Base-by-base conservation (phyloP, 2,329 filamentous ascomycete genomes). In the Ceratocystis ficicola region DNA sequence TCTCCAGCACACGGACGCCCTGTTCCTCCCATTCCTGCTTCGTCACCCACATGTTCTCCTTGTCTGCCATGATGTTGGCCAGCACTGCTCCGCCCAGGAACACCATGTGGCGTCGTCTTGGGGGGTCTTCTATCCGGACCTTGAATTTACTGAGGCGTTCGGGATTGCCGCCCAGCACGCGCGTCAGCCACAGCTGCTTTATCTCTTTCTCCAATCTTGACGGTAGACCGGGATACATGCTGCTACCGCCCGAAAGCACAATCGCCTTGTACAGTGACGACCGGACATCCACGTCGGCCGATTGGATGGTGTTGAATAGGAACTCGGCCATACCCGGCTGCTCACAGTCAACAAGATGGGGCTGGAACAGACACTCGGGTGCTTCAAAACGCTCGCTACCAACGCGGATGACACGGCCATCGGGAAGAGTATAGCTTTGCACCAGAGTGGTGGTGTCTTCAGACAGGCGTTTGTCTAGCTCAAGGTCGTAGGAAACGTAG, bases 11-110 rank as follows among this genome's bases (percentile, higher is more conserved):
- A 67, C 88, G 83, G 46, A 88, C 75, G 48, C 94, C 94, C 75
- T 96, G 88, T 78, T 99, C 94, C 73, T 94, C 84, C 94, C 94
- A 99, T 77, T 99, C 94, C 73, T 89, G 83, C 81, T 96, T 96
- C 71, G 88, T 89, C 73, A 99, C 92, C 94, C 94, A 99, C 94
- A 97, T 97, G 75, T 87, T 89, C 76, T 96, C 90, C 79, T 96
- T 97, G 78, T 97, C 92, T 59, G 94, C 92, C 88, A 99, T 97
- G 76, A 99, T 95, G 75, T 97, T 97, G 71, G 94, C 94, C 72
- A 99, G 80, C 69, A 99, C 94, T 30, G 94, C 94, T 71, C 94
- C 94, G 67, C 94, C 94, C 66, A 99, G 78, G 82, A 99, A 97
- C n/a, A 99, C 94, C 92, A 99, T 97, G 80, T 99, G 94, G 77